Conservation (phyloP, 805 yeast species). For the Cyberlindnera bimundalis region DNA sequence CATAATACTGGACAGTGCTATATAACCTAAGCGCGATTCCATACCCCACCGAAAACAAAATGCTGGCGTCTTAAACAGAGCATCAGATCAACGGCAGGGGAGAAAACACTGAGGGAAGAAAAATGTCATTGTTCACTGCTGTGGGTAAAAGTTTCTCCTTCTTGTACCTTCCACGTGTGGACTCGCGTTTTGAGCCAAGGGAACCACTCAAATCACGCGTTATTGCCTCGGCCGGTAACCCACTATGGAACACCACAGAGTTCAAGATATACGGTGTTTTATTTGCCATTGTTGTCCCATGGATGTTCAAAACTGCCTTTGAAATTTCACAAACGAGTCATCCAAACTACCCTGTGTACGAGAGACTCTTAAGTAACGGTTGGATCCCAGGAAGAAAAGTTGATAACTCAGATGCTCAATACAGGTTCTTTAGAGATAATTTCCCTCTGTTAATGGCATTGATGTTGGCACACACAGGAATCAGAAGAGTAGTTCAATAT, state of each 20-base stretch:
- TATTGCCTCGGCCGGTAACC: slow-evolving; percentile 20
- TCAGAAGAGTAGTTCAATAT: slow-evolving; percentile 39
- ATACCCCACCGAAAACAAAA: too few species aligned
- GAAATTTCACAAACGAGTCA: slow-evolving; percentile 73
- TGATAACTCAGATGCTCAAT: slow-evolving; percentile 90
- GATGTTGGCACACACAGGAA: slow-evolving; percentile 47
- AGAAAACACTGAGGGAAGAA: not conserved
- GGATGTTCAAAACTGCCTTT: slow-evolving; percentile 79
- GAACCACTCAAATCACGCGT: slow-evolving; percentile 11
- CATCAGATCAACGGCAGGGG: too few species aligned
- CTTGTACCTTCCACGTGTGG: slow-evolving; percentile 40
- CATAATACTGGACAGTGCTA: too few species aligned
- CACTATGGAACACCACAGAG: slow-evolving; percentile 77
- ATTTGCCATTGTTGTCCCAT: slow-evolving; percentile 70
- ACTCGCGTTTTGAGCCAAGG: slow-evolving; percentile 34
- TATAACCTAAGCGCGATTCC: too few species aligned
- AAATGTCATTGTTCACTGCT: slow-evolving; percentile 11
- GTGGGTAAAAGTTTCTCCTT: slow-evolving; percentile 15
- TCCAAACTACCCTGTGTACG: slow-evolving; percentile 65
- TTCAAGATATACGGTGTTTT: slow-evolving; percentile 63
- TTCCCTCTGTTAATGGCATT: slow-evolving; percentile 58
- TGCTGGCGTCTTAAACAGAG: too few species aligned
- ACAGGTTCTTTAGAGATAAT: slow-evolving; percentile 81
- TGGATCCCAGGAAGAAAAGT: slow-evolving; percentile 91
- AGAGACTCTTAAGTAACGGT: slow-evolving; percentile 64